Conservation (phyloP, 2,329 filamentous ascomycete genomes). For the Claviceps africana region DNA sequence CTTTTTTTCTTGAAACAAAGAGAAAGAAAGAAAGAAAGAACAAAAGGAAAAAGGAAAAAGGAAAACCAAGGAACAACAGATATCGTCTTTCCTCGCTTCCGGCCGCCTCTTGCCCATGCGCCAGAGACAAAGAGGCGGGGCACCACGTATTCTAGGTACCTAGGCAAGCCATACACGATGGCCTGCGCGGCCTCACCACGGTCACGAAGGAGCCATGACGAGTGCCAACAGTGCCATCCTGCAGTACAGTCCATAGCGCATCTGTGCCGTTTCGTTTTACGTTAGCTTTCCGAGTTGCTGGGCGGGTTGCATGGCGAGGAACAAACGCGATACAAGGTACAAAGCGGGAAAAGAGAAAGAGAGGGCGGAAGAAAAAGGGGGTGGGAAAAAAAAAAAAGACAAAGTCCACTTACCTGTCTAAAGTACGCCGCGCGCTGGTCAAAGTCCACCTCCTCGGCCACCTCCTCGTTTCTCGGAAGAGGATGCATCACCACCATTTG, state of each 20-base stretch:
- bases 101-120: background rate
- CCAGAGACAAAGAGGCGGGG: background rate
- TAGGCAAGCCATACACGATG: background rate
- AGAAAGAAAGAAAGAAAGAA: background rate
- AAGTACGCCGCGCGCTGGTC: slow-evolving; percentile 96
- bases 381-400: background rate
- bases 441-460: slow-evolving; percentile 92
- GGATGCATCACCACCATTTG: slow-evolving; percentile 95
- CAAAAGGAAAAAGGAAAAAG: background rate
- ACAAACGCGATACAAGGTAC: too few relatives aligned
- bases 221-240: slow-evolving; percentile 94
- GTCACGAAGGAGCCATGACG: slow-evolving; percentile 47
- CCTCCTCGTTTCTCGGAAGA: slow-evolving; percentile 82
- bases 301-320: too few relatives aligned
- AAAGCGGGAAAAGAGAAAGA: background rate
- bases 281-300: background rate
- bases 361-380: too few relatives aligned
- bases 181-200: background rate
- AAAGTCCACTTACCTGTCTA: slow-evolving; percentile 66
- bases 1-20: background rate
- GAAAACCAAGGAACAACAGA: background rate
- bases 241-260: slow-evolving; percentile 95
- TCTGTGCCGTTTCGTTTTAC: slow-evolving; percentile 38
- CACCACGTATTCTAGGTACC: too few relatives aligned
- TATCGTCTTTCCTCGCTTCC: background rate